Evolutionary conservation across 805 yeast species (phyloP).

Genomic region (Komagataella ulmi): DNA sequence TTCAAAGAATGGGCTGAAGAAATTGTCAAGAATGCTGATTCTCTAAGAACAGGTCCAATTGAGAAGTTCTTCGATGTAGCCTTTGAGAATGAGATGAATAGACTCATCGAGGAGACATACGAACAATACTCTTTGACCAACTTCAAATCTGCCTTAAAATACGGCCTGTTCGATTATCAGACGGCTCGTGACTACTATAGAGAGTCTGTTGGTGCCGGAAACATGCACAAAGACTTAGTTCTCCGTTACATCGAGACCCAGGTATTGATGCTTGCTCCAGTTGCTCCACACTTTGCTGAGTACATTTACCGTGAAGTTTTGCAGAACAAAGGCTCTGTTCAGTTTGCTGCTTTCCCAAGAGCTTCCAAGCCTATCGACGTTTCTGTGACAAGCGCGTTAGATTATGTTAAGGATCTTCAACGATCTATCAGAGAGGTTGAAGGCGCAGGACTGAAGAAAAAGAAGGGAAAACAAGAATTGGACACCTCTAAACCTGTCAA

Average conservation of each 20-base stretch:
- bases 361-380: conserved; percentile 53
- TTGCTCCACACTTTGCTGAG: conserved; percentile 95
- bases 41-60: conserved; percentile 42
- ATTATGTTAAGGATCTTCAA: conserved; percentile 64
- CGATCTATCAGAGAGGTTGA: conserved; percentile 90
- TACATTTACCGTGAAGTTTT: conserved; percentile 77
- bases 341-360: conserved; percentile 70
- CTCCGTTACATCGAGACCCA: conserved; percentile 77
- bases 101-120: conserved; percentile 60
- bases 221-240: conserved; percentile 78
- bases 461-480: conserved; percentile 69
- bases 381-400: conserved; percentile 52
- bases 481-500: conserved; percentile 64
- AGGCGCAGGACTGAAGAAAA: conserved; percentile 70
- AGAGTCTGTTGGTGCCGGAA: conserved; percentile 40
- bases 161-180: conserved; percentile 89
- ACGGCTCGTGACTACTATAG: conserved; percentile 93
- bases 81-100: conserved; percentile 89
- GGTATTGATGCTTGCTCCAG: conserved; percentile 73
- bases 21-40: conserved; percentile 32
- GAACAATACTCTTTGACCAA: conserved; percentile 58
- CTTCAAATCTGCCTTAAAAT: conserved; percentile 82
- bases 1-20: conserved; percentile 95
- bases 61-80: conserved; percentile 72
- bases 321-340: conserved; percentile 52